Percentiles rank a stretch among this genome's conserved stretches.
Evolutionary conservation across 2,329 filamentous ascomycete genomes (phyloP).

Genomic region (Bipolaris victoriae): DNA sequence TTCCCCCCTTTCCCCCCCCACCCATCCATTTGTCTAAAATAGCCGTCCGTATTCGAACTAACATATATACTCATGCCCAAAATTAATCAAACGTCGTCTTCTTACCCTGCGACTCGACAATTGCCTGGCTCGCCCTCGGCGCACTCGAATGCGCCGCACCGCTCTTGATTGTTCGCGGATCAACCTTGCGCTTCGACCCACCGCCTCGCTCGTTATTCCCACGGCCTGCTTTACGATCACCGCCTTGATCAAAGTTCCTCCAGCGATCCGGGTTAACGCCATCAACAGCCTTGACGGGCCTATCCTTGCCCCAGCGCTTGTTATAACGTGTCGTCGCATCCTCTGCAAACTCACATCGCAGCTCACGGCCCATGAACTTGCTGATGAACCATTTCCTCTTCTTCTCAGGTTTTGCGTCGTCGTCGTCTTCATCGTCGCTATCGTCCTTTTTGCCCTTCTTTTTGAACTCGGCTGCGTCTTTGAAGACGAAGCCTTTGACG

Average conservation of each 20-base stretch:
- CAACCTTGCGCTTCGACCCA: constrained; percentile 47
- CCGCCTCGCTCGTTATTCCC: constrained; percentile 38
- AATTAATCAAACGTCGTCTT: constrained; percentile 78
- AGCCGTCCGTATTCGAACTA: neutral
- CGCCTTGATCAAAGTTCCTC: constrained; percentile 39
- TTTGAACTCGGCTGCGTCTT: constrained; percentile 61
- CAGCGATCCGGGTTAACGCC: constrained; percentile 44
- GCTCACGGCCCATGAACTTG: constrained; percentile 75
- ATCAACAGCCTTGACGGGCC: constrained; percentile 37
- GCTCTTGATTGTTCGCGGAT: constrained; percentile 54
- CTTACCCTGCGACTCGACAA: constrained; percentile 78
- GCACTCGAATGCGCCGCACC: constrained; percentile 55
- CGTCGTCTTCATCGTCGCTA: constrained; percentile 58
- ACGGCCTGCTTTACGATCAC: constrained; percentile 37
- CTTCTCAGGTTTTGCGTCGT: constrained; percentile 53
- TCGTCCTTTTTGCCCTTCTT: constrained; percentile 61
- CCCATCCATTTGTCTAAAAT: constrained; percentile 52
- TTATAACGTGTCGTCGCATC: constrained; percentile 88
- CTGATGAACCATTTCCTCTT: constrained; percentile 79
- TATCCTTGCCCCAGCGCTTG: constrained; percentile 86
- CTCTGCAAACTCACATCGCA: constrained; percentile 93
- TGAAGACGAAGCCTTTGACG: constrained; percentile 79
- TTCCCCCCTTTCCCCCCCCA: neutral
- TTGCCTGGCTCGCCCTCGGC: constrained; percentile 74
- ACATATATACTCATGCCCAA: neutral